Base-by-base conservation (phyloP, 805 yeast genomes). In the Monosporozyma servazzii region DNA sequence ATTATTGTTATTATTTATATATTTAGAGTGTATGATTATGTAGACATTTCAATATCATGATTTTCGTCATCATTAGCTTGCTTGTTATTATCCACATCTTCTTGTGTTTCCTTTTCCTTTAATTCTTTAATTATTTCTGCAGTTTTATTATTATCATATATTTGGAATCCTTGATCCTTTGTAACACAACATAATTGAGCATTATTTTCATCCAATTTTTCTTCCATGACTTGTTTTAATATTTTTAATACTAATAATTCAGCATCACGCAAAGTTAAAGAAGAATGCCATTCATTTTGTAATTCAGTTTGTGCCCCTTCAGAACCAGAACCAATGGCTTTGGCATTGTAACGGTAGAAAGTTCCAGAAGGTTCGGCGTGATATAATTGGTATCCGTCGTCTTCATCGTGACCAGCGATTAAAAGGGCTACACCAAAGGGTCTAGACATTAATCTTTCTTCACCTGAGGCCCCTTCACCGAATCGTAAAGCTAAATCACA, bases 341-440 rank as follows among this genome's bases (percentile, higher is more conserved):
- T 95, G 29, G 99, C 99, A 64, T 93, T 96, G 67, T 93, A 93
- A 71, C 93, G 81, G 73, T 93, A 95, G 62, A 89, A 93, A 1
- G 99, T 93, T 53, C 99, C 99, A 13, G 96, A 87, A 40, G 99
- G 99, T 71, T 93, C 99, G n/a, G 98, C 96, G 68, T 93, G 97
- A 68, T 87, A 87, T 60, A 93, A 78, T 70, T 93, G 99, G 46
- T 96, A 96, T 0, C 99, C 99, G 63, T 88, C 84, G 60, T 88
- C 95, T 54, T 81, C 76, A 72, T 93, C 99, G 60, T 82, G 78
- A 48, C 99, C 99, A 5, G 98, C 99, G 64, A 93, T 85, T 62
- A 93, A 77, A 58, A 93, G 73, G 1, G 99, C 99, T 48, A 93
- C 99, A 66, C 99, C 99, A 69, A 93, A 93, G 11, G 99, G 99